phyloP scores from a whole-genome alignment of 345 rosid genomes.

The Syzygium aqueum region DNA sequence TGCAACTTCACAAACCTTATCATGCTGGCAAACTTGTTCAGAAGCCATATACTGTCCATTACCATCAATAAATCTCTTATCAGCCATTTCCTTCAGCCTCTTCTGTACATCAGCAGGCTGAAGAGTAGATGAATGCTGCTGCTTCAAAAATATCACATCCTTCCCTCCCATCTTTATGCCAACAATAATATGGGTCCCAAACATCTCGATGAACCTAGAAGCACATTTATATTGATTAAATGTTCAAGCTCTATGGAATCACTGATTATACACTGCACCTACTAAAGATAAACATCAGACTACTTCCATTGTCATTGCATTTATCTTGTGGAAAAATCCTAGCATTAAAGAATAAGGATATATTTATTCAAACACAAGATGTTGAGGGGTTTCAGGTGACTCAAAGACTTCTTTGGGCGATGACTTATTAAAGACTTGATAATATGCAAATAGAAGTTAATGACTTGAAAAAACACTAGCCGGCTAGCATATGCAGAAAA shows the following conservation, averaged over 20 bases:
- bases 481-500: background rate
- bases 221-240: background rate
- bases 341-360: background rate
- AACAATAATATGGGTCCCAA: slow-evolving; percentile 84
- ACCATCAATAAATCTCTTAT: slow-evolving; percentile 65
- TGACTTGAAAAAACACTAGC: background rate
- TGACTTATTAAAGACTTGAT: background rate
- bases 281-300: background rate
- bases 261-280: background rate
- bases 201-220: slow-evolving; percentile 72
- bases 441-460: background rate
- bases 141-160: slow-evolving; percentile 81
- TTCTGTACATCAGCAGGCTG: slow-evolving; percentile 73
- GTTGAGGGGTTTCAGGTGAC: background rate
- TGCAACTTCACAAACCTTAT: slow-evolving; percentile 5
- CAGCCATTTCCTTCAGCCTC: slow-evolving; percentile 73
- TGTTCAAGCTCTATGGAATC: background rate
- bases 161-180: slow-evolving; percentile 96
- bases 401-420: background rate
- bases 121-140: slow-evolving; percentile 68
- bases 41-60: slow-evolving; percentile 28
- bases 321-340: background rate
- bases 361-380: background rate
- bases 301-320: background rate
- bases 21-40: slow-evolving; percentile 5